Percentiles rank a stretch among this genome's conserved stretches.
These are phyloP conservation scores for Fusarium clavum DNA, from an alignment of 2,329 filamentous ascomycete species.

Conservation along the genomic window DNA sequence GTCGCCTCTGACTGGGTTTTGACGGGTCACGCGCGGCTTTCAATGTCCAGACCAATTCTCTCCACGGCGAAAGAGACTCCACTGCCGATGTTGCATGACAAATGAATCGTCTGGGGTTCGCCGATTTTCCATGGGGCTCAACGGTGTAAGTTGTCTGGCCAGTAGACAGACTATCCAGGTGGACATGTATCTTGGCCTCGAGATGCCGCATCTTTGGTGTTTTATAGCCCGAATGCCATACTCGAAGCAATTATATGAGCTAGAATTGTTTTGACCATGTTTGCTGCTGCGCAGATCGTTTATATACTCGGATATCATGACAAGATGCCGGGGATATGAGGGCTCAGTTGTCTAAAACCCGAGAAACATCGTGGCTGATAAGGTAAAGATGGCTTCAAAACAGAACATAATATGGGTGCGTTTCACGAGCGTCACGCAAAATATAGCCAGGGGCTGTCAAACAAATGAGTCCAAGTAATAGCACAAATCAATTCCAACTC, in stretches of 20 bases:
- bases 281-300: neutral
- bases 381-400: neutral
- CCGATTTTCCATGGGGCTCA: conserved; percentile 24
- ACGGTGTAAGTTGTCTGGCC: conserved; percentile 13
- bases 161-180: neutral
- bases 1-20: conserved; percentile 21
- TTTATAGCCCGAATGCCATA: neutral
- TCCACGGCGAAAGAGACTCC: conserved; percentile 25
- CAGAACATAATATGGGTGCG: neutral
- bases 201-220: neutral
- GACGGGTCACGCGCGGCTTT: conserved; percentile 40
- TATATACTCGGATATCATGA: neutral
- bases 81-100: conserved; percentile 39
- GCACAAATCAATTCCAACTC: neutral
- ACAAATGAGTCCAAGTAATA: neutral
- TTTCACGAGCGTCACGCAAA: neutral
- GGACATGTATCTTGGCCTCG: neutral
- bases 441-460: too few relatives aligned
- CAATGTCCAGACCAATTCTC: conserved; percentile 28
- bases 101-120: conserved; percentile 42
- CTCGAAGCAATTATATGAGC: neutral
- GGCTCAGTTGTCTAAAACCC: neutral
- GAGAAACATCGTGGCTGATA: neutral
- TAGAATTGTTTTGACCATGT: neutral
- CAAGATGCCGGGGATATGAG: neutral